Evolutionary conservation across 306 rosid genomes (phyloP).

Genomic region (Potentilla sterilis): DNA sequence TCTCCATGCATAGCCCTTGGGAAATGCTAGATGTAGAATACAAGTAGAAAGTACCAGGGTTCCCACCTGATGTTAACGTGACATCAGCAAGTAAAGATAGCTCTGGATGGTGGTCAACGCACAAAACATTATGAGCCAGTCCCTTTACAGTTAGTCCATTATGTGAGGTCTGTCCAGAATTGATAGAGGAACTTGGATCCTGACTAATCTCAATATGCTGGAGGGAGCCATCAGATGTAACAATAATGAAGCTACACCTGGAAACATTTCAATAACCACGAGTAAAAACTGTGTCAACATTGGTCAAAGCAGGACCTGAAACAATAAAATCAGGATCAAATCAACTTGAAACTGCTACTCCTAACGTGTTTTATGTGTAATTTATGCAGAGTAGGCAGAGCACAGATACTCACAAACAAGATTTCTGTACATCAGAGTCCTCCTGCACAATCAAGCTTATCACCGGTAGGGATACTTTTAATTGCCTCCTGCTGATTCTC

Average conservation of each 20-base stretch:
- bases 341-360: slow-evolving; percentile 13
- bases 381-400: slow-evolving; percentile 19
- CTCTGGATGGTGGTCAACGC: slow-evolving; percentile 54
- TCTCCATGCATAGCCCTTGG: slow-evolving; percentile 11
- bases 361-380: neutral
- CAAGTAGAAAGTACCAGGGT: slow-evolving; percentile 41
- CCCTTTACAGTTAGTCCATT: slow-evolving; percentile 39
- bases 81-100: slow-evolving; percentile 65
- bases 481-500: slow-evolving; percentile 55
- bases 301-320: slow-evolving; percentile 11
- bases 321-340: slow-evolving; percentile 28
- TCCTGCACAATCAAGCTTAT: slow-evolving; percentile 53
- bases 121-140: slow-evolving; percentile 45
- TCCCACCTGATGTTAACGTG: slow-evolving; percentile 40
- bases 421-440: slow-evolving; percentile 38
- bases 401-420: slow-evolving; percentile 57
- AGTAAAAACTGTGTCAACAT: slow-evolving; percentile 18
- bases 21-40: slow-evolving; percentile 20
- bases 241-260: slow-evolving; percentile 71
- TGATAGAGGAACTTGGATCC: slow-evolving; percentile 54
- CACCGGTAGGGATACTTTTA: slow-evolving; percentile 62
- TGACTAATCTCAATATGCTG: slow-evolving; percentile 67
- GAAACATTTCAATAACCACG: slow-evolving; percentile 35
- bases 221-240: slow-evolving; percentile 77
- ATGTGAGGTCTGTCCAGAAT: slow-evolving; percentile 35